Percentiles rank a stretch among this genome's conserved stretches.
Evolutionary conservation across 2,329 filamentous ascomycete genomes (phyloP).

Genomic region (Cytospora leucostoma): DNA sequence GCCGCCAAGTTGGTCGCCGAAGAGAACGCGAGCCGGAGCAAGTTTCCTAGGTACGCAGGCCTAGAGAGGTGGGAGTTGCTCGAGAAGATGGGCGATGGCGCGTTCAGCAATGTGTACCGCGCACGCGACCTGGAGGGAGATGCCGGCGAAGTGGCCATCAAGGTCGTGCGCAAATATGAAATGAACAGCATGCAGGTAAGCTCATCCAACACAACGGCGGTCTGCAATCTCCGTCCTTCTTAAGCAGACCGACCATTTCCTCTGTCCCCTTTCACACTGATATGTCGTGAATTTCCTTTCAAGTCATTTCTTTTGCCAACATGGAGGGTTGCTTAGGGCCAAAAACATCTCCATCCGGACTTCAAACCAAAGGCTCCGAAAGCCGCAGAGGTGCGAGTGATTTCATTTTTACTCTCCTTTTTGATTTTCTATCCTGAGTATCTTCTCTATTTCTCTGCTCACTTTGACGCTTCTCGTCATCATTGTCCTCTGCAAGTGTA

Average conservation of each 20-base stretch:
- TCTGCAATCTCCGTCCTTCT: conserved; percentile 2
- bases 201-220: conserved; percentile 36
- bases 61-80: conserved; percentile 82
- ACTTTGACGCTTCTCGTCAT: conserved; percentile 18
- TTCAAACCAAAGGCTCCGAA: conserved; percentile 88
- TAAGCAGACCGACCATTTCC: conserved; percentile 27
- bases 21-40: conserved; percentile 82
- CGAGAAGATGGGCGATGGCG: conserved; percentile 98
- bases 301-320: conserved; percentile 54
- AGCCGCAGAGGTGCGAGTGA: conserved; percentile 88
- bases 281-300: conserved; percentile 32
- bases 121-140: conserved; percentile 74
- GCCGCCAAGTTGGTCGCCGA: conserved; percentile 87
- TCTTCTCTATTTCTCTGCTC: conserved; percentile 33
- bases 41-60: conserved; percentile 83
- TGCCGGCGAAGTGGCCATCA: conserved; percentile 86
- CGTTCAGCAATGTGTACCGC: conserved; percentile 97
- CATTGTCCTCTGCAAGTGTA: conserved; percentile 32
- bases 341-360: conserved; percentile 91
- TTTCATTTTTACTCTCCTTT: conserved; percentile 41
- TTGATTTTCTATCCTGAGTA: conserved; percentile 32
- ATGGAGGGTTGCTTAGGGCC: conserved; percentile 65
- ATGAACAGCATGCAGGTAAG: conserved; percentile 99
- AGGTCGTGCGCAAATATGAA: conserved; percentile 97
- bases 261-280: conserved; percentile 34